Conservation (phyloP, 257 asterid species). For the Scutellaria baicalensis region DNA sequence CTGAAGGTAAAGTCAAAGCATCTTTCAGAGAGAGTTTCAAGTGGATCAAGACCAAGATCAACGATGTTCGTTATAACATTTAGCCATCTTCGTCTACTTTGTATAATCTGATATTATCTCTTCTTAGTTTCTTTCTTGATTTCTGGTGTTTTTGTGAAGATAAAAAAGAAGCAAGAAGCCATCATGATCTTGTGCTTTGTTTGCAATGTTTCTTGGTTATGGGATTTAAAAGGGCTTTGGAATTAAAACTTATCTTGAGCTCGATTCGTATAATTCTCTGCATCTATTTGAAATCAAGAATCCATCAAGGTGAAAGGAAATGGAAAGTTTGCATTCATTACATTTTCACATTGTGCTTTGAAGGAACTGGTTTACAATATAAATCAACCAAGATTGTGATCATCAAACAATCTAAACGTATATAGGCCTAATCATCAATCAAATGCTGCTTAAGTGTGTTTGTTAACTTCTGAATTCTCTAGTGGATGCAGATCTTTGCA, state of each 20-base stretch:
- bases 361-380: too few species aligned
- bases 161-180: too few species aligned
- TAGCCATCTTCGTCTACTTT: neutral
- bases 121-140: neutral
- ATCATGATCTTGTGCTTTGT: neutral
- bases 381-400: too few species aligned
- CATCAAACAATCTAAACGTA: too few species aligned
- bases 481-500: conserved; percentile 52
- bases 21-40: conserved; percentile 61
- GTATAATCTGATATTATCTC: conserved; percentile 2
- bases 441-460: conserved; percentile 25
- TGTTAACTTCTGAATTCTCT: conserved; percentile 36
- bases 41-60: conserved; percentile 70
- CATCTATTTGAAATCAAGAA: neutral
- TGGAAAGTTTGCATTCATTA: too few species aligned
- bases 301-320: too few species aligned
- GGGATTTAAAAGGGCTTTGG: neutral
- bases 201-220: neutral
- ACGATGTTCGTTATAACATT: conserved; percentile 33
- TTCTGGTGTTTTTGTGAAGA: too few species aligned
- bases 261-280: neutral
- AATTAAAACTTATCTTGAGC: neutral
- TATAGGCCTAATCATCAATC: conserved; percentile 22
- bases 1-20: conserved; percentile 65
- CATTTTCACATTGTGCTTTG: too few species aligned